Evolutionary conservation across 2,329 filamentous ascomycete species (phyloP).

Genomic region (Fusarium phyllophilum): DNA sequence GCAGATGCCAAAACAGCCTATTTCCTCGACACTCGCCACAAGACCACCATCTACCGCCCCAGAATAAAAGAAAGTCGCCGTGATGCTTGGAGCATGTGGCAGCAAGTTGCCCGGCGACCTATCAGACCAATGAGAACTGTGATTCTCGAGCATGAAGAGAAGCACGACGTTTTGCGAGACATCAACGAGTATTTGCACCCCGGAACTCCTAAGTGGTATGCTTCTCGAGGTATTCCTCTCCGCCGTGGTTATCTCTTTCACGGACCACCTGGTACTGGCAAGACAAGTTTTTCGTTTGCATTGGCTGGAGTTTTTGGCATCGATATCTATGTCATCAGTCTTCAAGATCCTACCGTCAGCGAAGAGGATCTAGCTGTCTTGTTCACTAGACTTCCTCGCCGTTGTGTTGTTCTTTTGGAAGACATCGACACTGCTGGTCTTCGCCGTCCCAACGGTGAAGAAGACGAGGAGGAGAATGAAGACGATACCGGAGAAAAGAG

Average conservation of each 20-base stretch:
- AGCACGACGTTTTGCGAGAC: conserved; percentile 73
- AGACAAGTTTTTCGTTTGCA: conserved; percentile 74
- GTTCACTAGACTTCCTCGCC: conserved; percentile 68
- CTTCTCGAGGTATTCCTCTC: conserved; percentile 78
- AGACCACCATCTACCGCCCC: conserved; percentile 67
- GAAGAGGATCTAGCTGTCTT: conserved; percentile 69
- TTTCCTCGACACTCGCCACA: conserved; percentile 63
- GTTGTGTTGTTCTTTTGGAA: conserved; percentile 74
- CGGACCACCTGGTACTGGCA: conserved; percentile 79
- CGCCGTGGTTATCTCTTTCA: conserved; percentile 82
- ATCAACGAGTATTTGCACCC: conserved; percentile 84
- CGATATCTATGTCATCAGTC: conserved; percentile 70
- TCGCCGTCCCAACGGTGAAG: conserved; percentile 52
- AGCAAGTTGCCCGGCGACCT: conserved; percentile 69
- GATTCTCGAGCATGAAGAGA: conserved; percentile 74
- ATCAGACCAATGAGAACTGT: conserved; percentile 79
- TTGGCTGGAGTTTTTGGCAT: conserved; percentile 73
- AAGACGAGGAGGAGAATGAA: conserved; percentile 38
- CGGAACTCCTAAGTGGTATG: conserved; percentile 76
- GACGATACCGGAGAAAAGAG: conserved; percentile 14
- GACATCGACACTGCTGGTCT: conserved; percentile 76
- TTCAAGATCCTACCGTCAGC: conserved; percentile 67
- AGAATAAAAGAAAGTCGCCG: conserved; percentile 57
- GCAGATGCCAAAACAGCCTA: conserved; percentile 63
- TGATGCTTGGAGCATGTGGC: conserved; percentile 60